These are phyloP conservation scores for Ustilago crameri DNA, from an alignment of 1,284 basidiomycete species.

Conservation along the genomic window DNA sequence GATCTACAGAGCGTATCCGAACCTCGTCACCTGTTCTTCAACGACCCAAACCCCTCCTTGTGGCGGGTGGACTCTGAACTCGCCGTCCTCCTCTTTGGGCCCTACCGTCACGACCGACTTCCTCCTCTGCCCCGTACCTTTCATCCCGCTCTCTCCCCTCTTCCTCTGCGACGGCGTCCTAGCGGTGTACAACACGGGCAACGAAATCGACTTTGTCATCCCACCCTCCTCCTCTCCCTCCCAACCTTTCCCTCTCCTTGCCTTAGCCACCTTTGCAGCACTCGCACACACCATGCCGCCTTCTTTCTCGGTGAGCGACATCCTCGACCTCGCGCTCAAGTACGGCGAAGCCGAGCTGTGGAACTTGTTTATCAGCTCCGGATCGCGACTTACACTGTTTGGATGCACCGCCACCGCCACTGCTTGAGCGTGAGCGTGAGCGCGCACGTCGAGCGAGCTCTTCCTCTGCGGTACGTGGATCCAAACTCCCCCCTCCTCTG, in stretches of 20 bases:
- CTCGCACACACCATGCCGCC: conserved; percentile 1
- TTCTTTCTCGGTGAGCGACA: too few relatives aligned
- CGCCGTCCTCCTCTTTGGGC: neutral
- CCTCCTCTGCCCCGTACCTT: neutral
- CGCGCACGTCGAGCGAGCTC: conserved; percentile 27
- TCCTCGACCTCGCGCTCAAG: neutral
- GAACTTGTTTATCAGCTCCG: neutral
- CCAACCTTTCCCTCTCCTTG: neutral
- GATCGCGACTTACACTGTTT: conserved; percentile 18
- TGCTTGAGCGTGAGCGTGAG: conserved; percentile 2
- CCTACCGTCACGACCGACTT: conserved; percentile 13
- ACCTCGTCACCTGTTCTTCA: conserved; percentile 1
- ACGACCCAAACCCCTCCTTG: conserved; percentile 15
- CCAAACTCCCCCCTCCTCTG: too few relatives aligned
- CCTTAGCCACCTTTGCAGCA: conserved; percentile 12
- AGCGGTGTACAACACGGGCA: conserved; percentile 29
- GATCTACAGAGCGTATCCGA: conserved; percentile 16
- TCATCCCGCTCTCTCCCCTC: conserved; percentile 5
- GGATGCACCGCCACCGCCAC: conserved; percentile 2
- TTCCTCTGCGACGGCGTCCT: conserved; percentile 19
- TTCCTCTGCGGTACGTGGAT: conserved; percentile 32
- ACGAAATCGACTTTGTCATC: conserved; percentile 1
- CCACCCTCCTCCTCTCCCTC: neutral
- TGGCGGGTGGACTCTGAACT: conserved; percentile 7
- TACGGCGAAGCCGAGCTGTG: conserved; percentile 17